Evolutionary conservation across 2,329 filamentous ascomycete species (phyloP), one percentile per base, ranked within the genome.

Genomic region (Stagonosporopsis vannaccii): DNA sequence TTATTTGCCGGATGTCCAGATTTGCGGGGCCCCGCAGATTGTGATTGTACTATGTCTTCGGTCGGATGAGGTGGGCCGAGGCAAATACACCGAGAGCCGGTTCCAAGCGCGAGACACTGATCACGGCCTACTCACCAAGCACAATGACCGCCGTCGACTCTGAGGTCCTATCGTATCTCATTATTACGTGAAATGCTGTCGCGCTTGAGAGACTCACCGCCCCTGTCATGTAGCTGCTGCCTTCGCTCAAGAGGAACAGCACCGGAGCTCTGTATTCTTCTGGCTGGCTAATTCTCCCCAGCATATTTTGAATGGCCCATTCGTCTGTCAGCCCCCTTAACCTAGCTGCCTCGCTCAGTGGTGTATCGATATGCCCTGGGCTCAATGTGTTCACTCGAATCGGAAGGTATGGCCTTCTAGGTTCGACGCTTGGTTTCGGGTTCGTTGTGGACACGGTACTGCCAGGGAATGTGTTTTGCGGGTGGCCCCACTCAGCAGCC

Each of bases 201-300:
- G 1, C 6, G 30, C 8, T 11, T 8, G 4, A 8, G n/a, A 7
- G 13, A 45, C 41, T 33, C 3, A 51, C 41, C 13, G 41, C 41
- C 17, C 33, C 41, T 22, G 85, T 88, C 57, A 92, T 87, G 75
- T 93, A 94, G 45, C 81, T 82, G 47, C 86, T 87, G 7, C 65
- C 69, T 2, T 68, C 66, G 1, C 56, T 61, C n/a, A 71, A 36
- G 42, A 70, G 42, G 62, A 80, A 74, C 19, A 72, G n/a, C n/a
- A 63, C 58, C 0, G 66, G 59, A 5, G 57, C 66, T 35, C 65
- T 59, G 32, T 59, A 69, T 46, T 72, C 68, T 17, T 69, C 63
- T 15, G 59, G 52, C 46, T 65, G 77, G 42, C 71, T 74, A 33
- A 77, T 67, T 2, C 71, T 60, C 9, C 67, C 68, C 13, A 77